phyloP scores from a whole-genome alignment of 2,329 filamentous ascomycete genomes.

The Talaromyces islandicus region DNA sequence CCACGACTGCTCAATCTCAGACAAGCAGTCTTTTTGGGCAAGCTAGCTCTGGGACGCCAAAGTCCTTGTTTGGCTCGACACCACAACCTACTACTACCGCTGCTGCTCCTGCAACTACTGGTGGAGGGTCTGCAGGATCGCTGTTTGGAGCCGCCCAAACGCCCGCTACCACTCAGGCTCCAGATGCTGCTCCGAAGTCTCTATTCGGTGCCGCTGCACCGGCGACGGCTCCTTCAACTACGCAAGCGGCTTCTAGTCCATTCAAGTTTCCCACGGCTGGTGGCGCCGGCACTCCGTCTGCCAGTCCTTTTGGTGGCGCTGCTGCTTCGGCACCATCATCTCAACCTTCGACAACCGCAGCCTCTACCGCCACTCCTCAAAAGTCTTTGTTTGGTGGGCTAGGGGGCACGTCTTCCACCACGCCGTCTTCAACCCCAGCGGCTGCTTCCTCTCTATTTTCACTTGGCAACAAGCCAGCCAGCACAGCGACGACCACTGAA shows the following conservation, averaged over 20 bases:
- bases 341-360: slow-evolving; percentile 18
- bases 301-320: slow-evolving; percentile 6
- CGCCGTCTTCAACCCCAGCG: slow-evolving; percentile 25
- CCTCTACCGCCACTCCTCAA: slow-evolving; percentile 27
- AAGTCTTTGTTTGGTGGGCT: slow-evolving; percentile 27
- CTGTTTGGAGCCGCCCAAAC: slow-evolving; percentile 24
- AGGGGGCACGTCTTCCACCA: slow-evolving; percentile 24
- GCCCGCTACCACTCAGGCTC: slow-evolving; percentile 21
- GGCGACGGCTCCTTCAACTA: slow-evolving; percentile 12
- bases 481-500: slow-evolving; percentile 19
- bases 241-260: slow-evolving; percentile 20
- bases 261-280: slow-evolving; percentile 23
- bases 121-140: slow-evolving; percentile 13
- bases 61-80: slow-evolving; percentile 22
- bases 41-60: slow-evolving; percentile 17
- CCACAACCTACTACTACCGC: slow-evolving; percentile 14
- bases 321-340: slow-evolving; percentile 11
- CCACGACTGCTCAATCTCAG: slow-evolving; percentile 22
- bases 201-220: slow-evolving; percentile 20
- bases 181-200: slow-evolving; percentile 22
- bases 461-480: slow-evolving; percentile 20
- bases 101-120: slow-evolving; percentile 10
- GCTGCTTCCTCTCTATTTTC: slow-evolving; percentile 25
- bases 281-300: slow-evolving; percentile 9
- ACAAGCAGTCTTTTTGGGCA: slow-evolving; percentile 23